phyloP scores from a whole-genome alignment of 345 rosid species.

The Corymbia maculata region DNA sequence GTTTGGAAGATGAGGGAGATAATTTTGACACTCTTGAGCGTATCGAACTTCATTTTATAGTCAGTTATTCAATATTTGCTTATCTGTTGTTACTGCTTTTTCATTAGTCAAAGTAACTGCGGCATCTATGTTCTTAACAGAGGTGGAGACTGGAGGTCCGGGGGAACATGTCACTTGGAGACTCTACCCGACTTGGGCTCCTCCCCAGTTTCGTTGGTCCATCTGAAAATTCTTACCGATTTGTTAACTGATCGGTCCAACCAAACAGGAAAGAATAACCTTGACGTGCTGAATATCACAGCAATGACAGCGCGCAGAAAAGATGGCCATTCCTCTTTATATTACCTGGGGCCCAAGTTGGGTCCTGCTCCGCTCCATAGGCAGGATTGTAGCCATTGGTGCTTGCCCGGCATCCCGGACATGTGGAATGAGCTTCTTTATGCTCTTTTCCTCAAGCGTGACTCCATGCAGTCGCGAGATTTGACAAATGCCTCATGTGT shows the following conservation, averaged over 20 bases:
- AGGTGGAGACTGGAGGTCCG: slow-evolving; percentile 52
- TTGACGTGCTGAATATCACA: slow-evolving; percentile 54
- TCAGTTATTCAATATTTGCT: not conserved
- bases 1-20: not conserved
- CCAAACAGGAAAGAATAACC: slow-evolving; percentile 13
- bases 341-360: slow-evolving; percentile 30
- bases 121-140: slow-evolving; percentile 18
- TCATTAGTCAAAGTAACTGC: not conserved
- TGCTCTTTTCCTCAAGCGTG: slow-evolving; percentile 33
- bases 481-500: not conserved
- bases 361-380: slow-evolving; percentile 47
- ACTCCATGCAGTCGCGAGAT: not conserved
- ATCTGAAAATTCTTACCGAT: slow-evolving; percentile 15
- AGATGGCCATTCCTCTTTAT: slow-evolving; percentile 69
- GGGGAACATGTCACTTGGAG: slow-evolving; percentile 60
- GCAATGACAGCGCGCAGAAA: slow-evolving; percentile 48
- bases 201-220: slow-evolving; percentile 17
- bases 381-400: slow-evolving; percentile 95
- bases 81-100: not conserved
- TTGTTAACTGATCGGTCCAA: slow-evolving; percentile 18
- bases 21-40: not conserved
- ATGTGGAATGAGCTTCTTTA: slow-evolving; percentile 61
- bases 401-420: slow-evolving; percentile 85
- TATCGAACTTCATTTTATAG: not conserved
- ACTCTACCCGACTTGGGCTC: slow-evolving; percentile 48